These are phyloP conservation scores for Aspergillus costaricaensis DNA, from an alignment of 2,329 filamentous ascomycete genomes.

Conservation along the genomic window DNA sequence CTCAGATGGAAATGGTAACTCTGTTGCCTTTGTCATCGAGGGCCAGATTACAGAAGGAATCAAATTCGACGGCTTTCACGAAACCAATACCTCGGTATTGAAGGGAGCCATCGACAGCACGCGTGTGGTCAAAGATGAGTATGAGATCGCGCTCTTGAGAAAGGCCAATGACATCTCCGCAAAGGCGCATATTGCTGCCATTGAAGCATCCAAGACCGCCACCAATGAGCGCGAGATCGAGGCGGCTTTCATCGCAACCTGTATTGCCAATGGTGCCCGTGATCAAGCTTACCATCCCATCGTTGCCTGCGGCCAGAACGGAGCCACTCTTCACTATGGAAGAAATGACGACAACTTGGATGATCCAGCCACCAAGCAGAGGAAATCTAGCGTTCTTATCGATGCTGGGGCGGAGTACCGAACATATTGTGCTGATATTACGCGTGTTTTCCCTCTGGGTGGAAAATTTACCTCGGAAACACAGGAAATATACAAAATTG, in stretches of 20 bases:
- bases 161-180: constrained; percentile 80
- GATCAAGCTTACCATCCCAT: constrained; percentile 87
- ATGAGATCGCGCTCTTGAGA: constrained; percentile 80
- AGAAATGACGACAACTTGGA: constrained; percentile 73
- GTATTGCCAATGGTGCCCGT: constrained; percentile 71
- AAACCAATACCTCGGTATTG: constrained; percentile 63
- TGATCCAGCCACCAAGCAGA: constrained; percentile 44
- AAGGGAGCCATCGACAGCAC: constrained; percentile 74
- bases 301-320: constrained; percentile 79
- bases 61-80: constrained; percentile 69
- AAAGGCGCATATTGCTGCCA: constrained; percentile 72
- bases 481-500: constrained; percentile 72
- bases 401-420: constrained; percentile 86
- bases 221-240: constrained; percentile 82
- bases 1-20: constrained; percentile 38
- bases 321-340: constrained; percentile 82
- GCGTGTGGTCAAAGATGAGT: constrained; percentile 79
- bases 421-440: constrained; percentile 87
- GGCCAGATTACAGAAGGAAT: constrained; percentile 73
- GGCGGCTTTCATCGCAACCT: constrained; percentile 72
- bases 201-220: constrained; percentile 63
- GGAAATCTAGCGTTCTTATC: constrained; percentile 72
- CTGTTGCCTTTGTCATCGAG: constrained; percentile 72
- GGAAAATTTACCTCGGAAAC: constrained; percentile 71
- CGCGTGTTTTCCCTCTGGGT: constrained; percentile 78